Conservation (phyloP, 2,329 filamentous ascomycete genomes). For the Sclerotinia glacialis region DNA sequence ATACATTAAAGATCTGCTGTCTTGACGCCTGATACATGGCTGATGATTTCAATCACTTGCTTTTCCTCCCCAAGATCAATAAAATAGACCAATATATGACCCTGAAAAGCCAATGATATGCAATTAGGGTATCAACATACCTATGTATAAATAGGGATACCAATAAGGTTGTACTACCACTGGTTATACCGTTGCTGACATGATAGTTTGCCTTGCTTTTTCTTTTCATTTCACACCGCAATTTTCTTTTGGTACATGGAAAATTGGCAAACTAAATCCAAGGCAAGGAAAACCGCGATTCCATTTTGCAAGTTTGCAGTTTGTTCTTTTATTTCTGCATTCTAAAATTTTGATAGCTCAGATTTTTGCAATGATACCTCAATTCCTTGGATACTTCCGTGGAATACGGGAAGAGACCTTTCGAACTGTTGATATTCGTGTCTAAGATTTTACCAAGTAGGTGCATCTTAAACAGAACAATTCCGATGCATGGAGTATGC, state of each 20-base stretch:
- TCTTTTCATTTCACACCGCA: neutral
- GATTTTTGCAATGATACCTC: slow-evolving; percentile 1
- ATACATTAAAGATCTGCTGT: slow-evolving; percentile 1
- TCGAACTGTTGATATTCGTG: neutral
- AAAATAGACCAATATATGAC: neutral
- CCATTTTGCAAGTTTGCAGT: neutral
- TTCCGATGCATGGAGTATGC: neutral
- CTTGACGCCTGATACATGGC: slow-evolving; percentile 7
- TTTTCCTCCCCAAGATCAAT: neutral
- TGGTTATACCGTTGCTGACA: neutral
- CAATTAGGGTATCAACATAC: neutral
- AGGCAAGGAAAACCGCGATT: neutral
- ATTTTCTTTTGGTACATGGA: neutral
- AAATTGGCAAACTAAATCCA: neutral
- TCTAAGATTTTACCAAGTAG: neutral
- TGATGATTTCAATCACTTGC: neutral
- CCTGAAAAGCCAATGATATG: neutral
- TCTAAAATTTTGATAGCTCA: slow-evolving; percentile 4
- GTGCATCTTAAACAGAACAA: slow-evolving; percentile 5
- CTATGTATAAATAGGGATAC: neutral
- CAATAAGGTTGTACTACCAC: slow-evolving; percentile 1
- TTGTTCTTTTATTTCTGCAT: neutral
- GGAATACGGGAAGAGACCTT: neutral
- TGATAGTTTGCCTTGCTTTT: neutral
- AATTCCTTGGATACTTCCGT: neutral